Conservation (phyloP, 2,329 filamentous ascomycete genomes). For the Emergomyces orientalis region DNA sequence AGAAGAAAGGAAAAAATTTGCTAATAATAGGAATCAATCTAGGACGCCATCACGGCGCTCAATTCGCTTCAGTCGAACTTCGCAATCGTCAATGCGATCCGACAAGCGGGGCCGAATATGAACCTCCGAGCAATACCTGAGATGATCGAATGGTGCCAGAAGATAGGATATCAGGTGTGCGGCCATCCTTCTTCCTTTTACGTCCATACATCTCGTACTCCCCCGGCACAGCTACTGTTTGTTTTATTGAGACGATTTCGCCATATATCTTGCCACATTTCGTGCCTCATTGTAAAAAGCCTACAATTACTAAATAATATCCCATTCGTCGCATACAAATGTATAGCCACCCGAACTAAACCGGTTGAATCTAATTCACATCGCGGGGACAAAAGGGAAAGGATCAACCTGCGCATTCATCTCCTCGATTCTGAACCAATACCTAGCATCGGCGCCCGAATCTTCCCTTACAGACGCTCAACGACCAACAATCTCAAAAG, state of each 20-base stretch:
- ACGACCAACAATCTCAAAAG: constrained; percentile 38
- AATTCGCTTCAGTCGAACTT: constrained; percentile 73
- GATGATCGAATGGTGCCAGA: constrained; percentile 66
- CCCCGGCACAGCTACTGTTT: background rate
- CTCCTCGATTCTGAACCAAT: constrained; percentile 65
- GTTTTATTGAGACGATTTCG: background rate
- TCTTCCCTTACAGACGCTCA: constrained; percentile 21
- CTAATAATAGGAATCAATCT: constrained; percentile 10
- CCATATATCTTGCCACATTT: background rate
- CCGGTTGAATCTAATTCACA: constrained; percentile 59
- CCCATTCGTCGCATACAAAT: background rate
- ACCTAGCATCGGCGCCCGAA: constrained; percentile 35
- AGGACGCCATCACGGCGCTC: constrained; percentile 64
- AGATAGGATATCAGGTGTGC: constrained; percentile 64
- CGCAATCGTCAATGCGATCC: constrained; percentile 64
- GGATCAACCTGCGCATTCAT: constrained; percentile 80
- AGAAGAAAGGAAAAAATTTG: background rate
- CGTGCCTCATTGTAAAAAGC: background rate
- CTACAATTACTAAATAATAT: background rate
- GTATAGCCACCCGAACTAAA: constrained; percentile 54
- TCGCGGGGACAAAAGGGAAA: constrained; percentile 92
- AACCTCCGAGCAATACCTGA: constrained; percentile 72
- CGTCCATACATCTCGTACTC: constrained; percentile 1
- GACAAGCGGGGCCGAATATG: constrained; percentile 61
- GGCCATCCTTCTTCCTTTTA: constrained; percentile 16